phyloP scores from a whole-genome alignment of 2,329 filamentous ascomycete species.

The Hymenoscyphus occultus region DNA sequence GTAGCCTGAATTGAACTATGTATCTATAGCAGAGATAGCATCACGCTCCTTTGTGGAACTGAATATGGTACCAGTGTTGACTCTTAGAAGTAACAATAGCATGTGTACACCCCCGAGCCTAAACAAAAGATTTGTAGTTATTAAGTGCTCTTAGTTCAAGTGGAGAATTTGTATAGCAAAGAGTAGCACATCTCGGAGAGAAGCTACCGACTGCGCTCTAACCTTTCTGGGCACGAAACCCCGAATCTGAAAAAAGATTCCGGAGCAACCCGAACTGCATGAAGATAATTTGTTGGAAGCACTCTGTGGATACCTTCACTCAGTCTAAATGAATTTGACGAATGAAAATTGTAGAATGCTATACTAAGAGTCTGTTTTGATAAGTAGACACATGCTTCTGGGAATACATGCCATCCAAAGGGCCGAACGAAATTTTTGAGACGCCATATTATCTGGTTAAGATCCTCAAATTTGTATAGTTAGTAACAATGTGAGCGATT shows the following conservation, averaged over 20 bases:
- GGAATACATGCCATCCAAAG: background rate
- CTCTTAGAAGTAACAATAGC: background rate
- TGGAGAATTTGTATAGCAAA: background rate
- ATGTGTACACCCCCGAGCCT: background rate
- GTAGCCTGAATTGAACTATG: background rate
- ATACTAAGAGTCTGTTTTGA: background rate
- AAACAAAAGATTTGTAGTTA: background rate
- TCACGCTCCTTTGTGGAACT: background rate
- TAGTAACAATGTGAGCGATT: background rate
- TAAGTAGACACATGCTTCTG: background rate
- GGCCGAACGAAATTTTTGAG: background rate
- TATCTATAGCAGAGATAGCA: background rate
- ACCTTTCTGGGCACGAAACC: background rate
- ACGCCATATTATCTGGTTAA: background rate
- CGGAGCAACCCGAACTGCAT: constrained; percentile 2
- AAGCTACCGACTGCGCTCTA: background rate
- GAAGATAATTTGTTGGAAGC: constrained; percentile 2
- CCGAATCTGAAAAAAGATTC: constrained; percentile 1
- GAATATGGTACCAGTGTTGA: background rate
- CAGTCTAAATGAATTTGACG: background rate
- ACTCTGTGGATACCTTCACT: constrained; percentile 1
- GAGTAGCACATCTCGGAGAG: background rate
- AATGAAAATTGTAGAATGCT: background rate
- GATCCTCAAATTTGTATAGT: too few species aligned
- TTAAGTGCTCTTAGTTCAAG: background rate